These are phyloP conservation scores for Russula ochroleuca DNA, from an alignment of 768 basidiomycete genomes.

Conservation along the genomic window DNA sequence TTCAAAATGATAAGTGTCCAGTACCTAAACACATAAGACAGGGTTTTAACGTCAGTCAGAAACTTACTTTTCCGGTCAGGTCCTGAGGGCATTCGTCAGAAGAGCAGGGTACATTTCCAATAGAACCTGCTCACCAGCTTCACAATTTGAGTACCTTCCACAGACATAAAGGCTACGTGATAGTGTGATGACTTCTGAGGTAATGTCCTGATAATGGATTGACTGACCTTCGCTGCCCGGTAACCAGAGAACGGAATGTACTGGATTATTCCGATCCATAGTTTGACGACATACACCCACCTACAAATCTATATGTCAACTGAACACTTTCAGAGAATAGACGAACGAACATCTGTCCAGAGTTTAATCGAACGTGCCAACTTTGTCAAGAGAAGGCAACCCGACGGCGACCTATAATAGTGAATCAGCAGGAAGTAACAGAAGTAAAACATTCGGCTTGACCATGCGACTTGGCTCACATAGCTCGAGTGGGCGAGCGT, in stretches of 20 bases:
- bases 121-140: constrained; percentile 47
- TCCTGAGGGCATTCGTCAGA: constrained; percentile 39
- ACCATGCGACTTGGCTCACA: constrained; percentile 75
- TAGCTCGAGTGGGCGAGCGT: constrained; percentile 68
- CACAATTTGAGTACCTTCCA: constrained; percentile 57
- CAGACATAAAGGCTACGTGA: constrained; percentile 57
- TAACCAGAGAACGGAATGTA: constrained; percentile 67
- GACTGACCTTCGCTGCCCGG: constrained; percentile 54
- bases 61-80: constrained; percentile 46
- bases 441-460: background rate
- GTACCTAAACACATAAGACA: constrained; percentile 31
- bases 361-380: constrained; percentile 60
- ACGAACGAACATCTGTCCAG: constrained; percentile 59
- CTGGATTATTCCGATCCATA: constrained; percentile 49
- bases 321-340: background rate
- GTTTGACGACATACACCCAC: constrained; percentile 64
- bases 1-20: constrained; percentile 56
- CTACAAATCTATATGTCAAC: constrained; percentile 35
- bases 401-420: constrained; percentile 54
- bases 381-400: constrained; percentile 59
- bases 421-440: background rate
- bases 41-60: background rate
- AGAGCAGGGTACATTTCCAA: background rate
- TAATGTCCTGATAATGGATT: background rate
- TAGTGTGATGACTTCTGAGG: background rate